phyloP scores from a whole-genome alignment of 2,329 filamentous ascomycete genomes.

The Bipolaris bicolor region DNA sequence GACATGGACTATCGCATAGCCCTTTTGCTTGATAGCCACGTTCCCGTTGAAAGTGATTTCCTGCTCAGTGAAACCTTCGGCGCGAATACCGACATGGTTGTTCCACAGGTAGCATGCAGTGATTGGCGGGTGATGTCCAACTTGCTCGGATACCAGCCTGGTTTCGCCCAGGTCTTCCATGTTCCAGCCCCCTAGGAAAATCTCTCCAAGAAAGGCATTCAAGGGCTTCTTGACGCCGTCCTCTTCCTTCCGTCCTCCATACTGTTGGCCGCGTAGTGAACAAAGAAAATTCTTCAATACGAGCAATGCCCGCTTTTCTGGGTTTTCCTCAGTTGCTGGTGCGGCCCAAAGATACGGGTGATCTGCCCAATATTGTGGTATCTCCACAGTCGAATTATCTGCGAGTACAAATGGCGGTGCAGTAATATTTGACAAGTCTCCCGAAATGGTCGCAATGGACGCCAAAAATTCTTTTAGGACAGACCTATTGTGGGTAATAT shows the following conservation, averaged over 20 bases:
- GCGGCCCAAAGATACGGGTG: slow-evolving; percentile 55
- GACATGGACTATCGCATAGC: slow-evolving; percentile 53
- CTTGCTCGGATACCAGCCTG: slow-evolving; percentile 53
- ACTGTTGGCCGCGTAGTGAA: slow-evolving; percentile 56
- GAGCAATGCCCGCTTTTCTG: slow-evolving; percentile 52
- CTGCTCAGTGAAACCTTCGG: slow-evolving; percentile 55
- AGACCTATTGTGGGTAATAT: slow-evolving; percentile 39
- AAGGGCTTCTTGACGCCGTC: slow-evolving; percentile 59
- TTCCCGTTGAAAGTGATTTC: slow-evolving; percentile 55
- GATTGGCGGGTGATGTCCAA: slow-evolving; percentile 55
- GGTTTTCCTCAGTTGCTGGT: slow-evolving; percentile 50
- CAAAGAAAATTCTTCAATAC: slow-evolving; percentile 59
- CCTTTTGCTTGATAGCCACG: slow-evolving; percentile 56
- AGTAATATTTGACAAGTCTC: slow-evolving; percentile 55
- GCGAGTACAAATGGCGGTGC: slow-evolving; percentile 56
- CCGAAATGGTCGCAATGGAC: slow-evolving; percentile 54
- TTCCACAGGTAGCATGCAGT: slow-evolving; percentile 58
- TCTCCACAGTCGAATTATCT: slow-evolving; percentile 54
- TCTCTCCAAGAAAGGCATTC: slow-evolving; percentile 58
- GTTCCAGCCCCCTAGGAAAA: slow-evolving; percentile 51
- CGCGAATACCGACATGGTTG: slow-evolving; percentile 51
- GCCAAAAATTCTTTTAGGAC: slow-evolving; percentile 42
- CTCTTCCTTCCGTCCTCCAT: slow-evolving; percentile 51
- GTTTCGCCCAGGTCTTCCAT: slow-evolving; percentile 48
- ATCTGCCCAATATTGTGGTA: slow-evolving; percentile 56